phyloP scores from a whole-genome alignment of 768 basidiomycete species.

The Holtermanniella nyarrowii region DNA sequence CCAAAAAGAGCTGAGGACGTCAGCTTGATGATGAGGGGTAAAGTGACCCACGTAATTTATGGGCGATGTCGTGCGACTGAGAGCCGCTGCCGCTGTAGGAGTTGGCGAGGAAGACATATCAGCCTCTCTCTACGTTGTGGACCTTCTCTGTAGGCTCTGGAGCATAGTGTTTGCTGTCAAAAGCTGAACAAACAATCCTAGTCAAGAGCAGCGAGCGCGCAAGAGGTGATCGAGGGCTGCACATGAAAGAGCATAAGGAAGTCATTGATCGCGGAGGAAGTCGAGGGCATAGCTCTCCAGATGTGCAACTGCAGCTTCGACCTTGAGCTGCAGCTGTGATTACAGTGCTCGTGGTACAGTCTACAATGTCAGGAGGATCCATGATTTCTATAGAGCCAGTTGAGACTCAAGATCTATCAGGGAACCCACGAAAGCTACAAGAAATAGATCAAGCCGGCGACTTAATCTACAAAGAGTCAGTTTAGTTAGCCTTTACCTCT shows the following conservation, averaged over 20 bases:
- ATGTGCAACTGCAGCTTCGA: no score
- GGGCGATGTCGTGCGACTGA: background rate
- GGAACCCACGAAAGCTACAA: constrained; percentile 2
- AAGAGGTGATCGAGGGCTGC: no score
- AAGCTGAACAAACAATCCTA: background rate
- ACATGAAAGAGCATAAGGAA: no score
- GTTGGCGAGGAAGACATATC: background rate
- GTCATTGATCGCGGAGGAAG: no score
- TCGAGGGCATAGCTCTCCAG: no score
- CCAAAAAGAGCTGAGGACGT: constrained; percentile 30
- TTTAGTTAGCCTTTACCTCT: background rate
- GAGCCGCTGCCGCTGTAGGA: background rate
- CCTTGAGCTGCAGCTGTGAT: no score
- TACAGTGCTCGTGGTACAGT: no score
- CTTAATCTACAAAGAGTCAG: constrained; percentile 18
- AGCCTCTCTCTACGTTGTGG: background rate
- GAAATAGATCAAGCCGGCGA: constrained; percentile 17
- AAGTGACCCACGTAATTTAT: constrained; percentile 2
- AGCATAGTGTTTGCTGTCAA: background rate
- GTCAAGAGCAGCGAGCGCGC: no score
- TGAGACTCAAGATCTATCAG: background rate
- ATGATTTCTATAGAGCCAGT: background rate
- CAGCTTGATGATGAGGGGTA: constrained; percentile 11
- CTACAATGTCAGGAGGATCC: no score
- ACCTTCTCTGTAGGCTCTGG: background rate